phyloP scores from a whole-genome alignment of 371 early-diverging fungal species.

The Circinella minor region DNA sequence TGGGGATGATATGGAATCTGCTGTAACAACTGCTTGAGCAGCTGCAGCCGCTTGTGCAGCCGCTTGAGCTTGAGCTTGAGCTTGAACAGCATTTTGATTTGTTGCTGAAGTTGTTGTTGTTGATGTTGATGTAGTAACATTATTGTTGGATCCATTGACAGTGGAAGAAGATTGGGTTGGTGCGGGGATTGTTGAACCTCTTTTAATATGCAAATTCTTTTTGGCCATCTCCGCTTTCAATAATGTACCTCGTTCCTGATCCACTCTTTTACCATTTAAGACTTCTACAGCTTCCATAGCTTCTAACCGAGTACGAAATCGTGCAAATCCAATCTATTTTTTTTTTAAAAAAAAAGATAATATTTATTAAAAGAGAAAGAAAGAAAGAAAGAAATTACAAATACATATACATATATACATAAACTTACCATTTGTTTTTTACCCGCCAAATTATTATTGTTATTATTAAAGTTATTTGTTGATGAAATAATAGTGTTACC shows the following conservation, averaged over 20 bases:
- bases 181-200: constrained; percentile 20
- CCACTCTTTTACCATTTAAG: constrained; percentile 42
- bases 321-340: constrained; percentile 48
- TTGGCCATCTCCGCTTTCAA: constrained; percentile 56
- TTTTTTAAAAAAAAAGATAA: not conserved
- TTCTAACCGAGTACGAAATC: constrained; percentile 45
- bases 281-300: constrained; percentile 41
- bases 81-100: not conserved
- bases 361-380: too few species aligned
- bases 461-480: too few species aligned
- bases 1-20: constrained; percentile 21
- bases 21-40: constrained; percentile 12
- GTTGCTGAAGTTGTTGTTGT: constrained; percentile 1
- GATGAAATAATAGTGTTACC: too few species aligned
- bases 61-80: not conserved
- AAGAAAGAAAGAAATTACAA: too few species aligned
- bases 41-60: constrained; percentile 6
- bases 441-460: not conserved
- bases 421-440: constrained; percentile 85
- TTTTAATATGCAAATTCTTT: constrained; percentile 52
- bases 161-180: constrained; percentile 5
- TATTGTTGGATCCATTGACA: not conserved
- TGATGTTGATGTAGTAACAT: constrained; percentile 18
- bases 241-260: constrained; percentile 36
- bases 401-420: too few species aligned